Conservation (phyloP, 2,329 filamentous ascomycete genomes). For the Davidsoniella virescens region DNA sequence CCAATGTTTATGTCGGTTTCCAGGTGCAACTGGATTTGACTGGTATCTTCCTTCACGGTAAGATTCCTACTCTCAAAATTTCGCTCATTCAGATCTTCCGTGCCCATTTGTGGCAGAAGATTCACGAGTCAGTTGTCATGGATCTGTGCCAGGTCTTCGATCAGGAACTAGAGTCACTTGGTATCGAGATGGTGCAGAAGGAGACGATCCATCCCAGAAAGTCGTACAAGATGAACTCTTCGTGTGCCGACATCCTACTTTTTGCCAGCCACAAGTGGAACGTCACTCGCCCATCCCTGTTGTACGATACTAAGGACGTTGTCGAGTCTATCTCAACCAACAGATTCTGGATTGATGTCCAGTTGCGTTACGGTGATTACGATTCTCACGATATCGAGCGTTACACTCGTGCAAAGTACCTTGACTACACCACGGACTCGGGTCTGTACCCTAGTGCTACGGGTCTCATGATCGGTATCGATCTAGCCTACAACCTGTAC, state of each 20-base stretch:
- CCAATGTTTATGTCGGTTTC: slow-evolving; percentile 98
- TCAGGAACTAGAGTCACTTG: slow-evolving; percentile 85
- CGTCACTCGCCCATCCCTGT: slow-evolving; percentile 76
- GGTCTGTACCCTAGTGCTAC: slow-evolving; percentile 97
- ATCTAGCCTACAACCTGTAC: slow-evolving; percentile 95
- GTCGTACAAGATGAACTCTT: slow-evolving; percentile 99
- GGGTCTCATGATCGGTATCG: slow-evolving; percentile 93
- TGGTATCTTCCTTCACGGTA: slow-evolving; percentile 96
- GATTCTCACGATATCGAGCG: slow-evolving; percentile 98
- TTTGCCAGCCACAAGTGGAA: slow-evolving; percentile 99
- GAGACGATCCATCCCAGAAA: slow-evolving; percentile 98
- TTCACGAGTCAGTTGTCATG: slow-evolving; percentile 97
- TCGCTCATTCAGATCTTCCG: slow-evolving; percentile 98
- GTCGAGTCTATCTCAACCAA: slow-evolving; percentile 91
- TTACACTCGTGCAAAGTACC: slow-evolving; percentile 92
- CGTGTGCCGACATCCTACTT: slow-evolving; percentile 88
- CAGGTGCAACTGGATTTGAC: slow-evolving; percentile 95
- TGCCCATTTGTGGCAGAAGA: slow-evolving; percentile 99
- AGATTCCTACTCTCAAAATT: slow-evolving; percentile 96
- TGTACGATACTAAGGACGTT: slow-evolving; percentile 92
- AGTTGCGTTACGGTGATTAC: slow-evolving; percentile 92
- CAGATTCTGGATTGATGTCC: slow-evolving; percentile 98
- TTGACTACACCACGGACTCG: slow-evolving; percentile 96
- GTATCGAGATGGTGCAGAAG: slow-evolving; percentile 95
- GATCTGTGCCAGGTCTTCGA: slow-evolving; percentile 97